Conservation (phyloP, 202 grass and related monocot species). For the Carex sylvatica region DNA sequence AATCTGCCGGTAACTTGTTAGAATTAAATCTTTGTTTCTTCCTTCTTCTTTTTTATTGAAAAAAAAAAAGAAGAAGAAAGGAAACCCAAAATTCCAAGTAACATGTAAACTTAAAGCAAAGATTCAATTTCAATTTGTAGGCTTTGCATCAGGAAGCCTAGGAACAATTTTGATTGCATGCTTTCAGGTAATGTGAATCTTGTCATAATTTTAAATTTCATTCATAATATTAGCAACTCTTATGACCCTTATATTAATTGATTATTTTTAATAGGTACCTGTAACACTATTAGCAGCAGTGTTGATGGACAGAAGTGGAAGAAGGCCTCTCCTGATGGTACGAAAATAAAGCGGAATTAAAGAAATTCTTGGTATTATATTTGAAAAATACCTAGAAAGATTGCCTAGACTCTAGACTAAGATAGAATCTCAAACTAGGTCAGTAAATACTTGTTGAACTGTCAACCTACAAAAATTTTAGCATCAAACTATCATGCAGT, state of each 20-base stretch:
- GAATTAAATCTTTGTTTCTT: not conserved
- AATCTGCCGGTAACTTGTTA: slow-evolving; percentile 52
- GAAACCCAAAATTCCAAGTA: not conserved
- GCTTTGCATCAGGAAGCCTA: slow-evolving; percentile 52
- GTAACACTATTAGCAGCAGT: slow-evolving; percentile 47
- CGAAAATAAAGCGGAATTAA: not conserved
- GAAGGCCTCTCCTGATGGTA: slow-evolving; percentile 63
- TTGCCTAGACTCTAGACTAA: not conserved
- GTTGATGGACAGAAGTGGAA: slow-evolving; percentile 63
- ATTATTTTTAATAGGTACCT: slow-evolving; percentile 28
- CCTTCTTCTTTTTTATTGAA: not conserved
- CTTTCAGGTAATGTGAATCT: slow-evolving; percentile 41
- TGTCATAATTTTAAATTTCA: not conserved
- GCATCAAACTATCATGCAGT: not conserved
- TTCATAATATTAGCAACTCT: not conserved
- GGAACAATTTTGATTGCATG: slow-evolving; percentile 50
- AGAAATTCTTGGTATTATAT: not conserved
- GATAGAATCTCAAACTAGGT: not conserved
- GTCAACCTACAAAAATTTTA: not conserved
- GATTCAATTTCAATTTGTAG: slow-evolving; percentile 27
- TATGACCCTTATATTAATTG: not conserved
- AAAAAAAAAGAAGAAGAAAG: not conserved
- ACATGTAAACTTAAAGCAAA: not conserved
- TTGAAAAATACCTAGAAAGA: not conserved
- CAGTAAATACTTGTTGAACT: not conserved